Evolutionary conservation across 306 rosid genomes (phyloP).

Genomic region (Vigna mungo): DNA sequence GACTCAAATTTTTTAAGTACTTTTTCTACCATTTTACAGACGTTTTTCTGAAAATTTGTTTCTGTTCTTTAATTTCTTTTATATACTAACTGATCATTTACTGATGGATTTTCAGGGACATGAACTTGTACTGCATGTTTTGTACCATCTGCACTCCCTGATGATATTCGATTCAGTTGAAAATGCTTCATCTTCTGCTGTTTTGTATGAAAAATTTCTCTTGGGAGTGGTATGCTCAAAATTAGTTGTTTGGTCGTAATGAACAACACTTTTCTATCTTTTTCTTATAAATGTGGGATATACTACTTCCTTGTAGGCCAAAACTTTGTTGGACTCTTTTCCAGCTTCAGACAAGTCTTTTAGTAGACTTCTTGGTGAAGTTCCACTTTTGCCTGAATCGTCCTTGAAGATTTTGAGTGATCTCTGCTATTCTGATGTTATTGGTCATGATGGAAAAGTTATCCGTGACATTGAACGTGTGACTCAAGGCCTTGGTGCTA

Average conservation of each 20-base stretch:
- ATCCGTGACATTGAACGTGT: conserved; percentile 87
- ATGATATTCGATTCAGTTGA: conserved; percentile 62
- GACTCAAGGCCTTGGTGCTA: conserved; percentile 98
- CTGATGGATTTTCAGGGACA: conserved; percentile 78
- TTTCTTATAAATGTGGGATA: conserved; percentile 37
- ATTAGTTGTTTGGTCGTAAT: conserved; percentile 42
- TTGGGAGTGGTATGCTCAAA: conserved; percentile 76
- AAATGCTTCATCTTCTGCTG: conserved; percentile 63
- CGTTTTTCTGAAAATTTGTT: conserved; percentile 15
- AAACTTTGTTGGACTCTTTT: conserved; percentile 78
- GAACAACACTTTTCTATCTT: not conserved
- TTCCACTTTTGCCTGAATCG: conserved; percentile 84
- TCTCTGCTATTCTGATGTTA: conserved; percentile 78
- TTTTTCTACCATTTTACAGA: not conserved
- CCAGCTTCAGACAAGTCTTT: conserved; percentile 96
- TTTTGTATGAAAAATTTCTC: conserved; percentile 83
- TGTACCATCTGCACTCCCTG: conserved; percentile 84
- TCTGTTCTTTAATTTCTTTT: conserved; percentile 29
- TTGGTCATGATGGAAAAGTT: conserved; percentile 70
- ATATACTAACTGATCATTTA: conserved; percentile 35
- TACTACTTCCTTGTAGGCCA: conserved; percentile 63
- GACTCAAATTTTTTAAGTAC: not conserved
- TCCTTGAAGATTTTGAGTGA: conserved; percentile 73
- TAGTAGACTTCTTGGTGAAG: conserved; percentile 96
- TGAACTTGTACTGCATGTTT: conserved; percentile 85